Conservation (phyloP, 192 early-diverging fungal species). For the Powellomyces hirtus region DNA sequence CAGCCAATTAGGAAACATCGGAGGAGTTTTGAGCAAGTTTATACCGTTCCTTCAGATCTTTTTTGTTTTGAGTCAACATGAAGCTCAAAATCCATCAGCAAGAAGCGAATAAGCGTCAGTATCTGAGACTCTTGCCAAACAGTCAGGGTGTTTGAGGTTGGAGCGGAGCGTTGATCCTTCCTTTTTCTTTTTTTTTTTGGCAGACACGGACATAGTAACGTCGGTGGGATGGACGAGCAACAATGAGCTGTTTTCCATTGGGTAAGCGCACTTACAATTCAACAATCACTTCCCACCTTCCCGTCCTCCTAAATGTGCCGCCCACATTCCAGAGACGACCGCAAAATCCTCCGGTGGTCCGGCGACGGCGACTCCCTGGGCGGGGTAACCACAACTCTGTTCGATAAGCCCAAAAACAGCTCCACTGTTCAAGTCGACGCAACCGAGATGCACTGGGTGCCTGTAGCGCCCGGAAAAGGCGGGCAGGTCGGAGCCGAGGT, state of each 20-base stretch:
- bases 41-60: too few species aligned
- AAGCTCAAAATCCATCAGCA: constrained; percentile 44
- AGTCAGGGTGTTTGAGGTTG: too few species aligned
- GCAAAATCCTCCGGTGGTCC: constrained; percentile 48
- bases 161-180: too few species aligned
- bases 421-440: constrained; percentile 27
- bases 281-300: neutral
- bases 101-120: constrained; percentile 29
- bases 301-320: too few species aligned
- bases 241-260: constrained; percentile 58
- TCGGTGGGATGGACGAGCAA: constrained; percentile 57
- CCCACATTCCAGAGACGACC: constrained; percentile 41
- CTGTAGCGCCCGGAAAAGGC: constrained; percentile 42
- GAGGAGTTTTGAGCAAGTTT: too few species aligned
- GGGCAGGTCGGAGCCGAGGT: constrained; percentile 36
- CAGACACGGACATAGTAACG: constrained; percentile 52
- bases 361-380: constrained; percentile 55
- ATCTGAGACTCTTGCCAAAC: too few species aligned
- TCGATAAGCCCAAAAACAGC: constrained; percentile 12
- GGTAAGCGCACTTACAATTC: constrained; percentile 30
- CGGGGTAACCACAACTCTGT: constrained; percentile 26
- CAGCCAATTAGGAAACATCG: too few species aligned
- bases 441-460: constrained; percentile 59
- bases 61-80: too few species aligned
- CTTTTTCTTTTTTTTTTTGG: too few species aligned